Conservation (phyloP, 495 filamentous ascomycete species). For the Hypoxylon cercidicola region DNA sequence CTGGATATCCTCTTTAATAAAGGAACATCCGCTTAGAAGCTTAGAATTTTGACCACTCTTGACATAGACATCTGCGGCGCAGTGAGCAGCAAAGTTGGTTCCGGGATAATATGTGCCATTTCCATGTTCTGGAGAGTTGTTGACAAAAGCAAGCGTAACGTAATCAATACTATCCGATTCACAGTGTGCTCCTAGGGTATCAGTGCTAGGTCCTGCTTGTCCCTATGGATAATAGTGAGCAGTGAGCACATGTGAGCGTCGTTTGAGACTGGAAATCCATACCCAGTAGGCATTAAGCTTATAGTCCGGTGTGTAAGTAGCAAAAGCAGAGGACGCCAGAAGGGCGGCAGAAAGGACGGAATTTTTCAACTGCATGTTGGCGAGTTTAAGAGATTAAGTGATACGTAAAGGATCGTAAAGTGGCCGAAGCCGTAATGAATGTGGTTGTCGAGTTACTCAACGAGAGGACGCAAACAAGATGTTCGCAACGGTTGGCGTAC, state of each 20-base stretch:
- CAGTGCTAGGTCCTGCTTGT: slow-evolving; percentile 42
- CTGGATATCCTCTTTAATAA: slow-evolving; percentile 63
- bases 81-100: slow-evolving; percentile 55
- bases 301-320: slow-evolving; percentile 46
- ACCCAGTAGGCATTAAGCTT: slow-evolving; percentile 45
- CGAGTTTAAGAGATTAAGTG: slow-evolving; percentile 39
- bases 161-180: slow-evolving; percentile 51
- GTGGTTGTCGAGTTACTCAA: slow-evolving; percentile 48
- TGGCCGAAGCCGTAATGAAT: slow-evolving; percentile 50
- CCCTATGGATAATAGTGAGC: slow-evolving; percentile 43
- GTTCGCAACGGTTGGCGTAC: slow-evolving; percentile 53
- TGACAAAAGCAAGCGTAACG: slow-evolving; percentile 56
- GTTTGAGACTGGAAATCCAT: slow-evolving; percentile 4
- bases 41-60: slow-evolving; percentile 47
- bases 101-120: slow-evolving; percentile 50
- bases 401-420: slow-evolving; percentile 34
- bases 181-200: slow-evolving; percentile 46
- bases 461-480: slow-evolving; percentile 61
- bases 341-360: slow-evolving; percentile 49
- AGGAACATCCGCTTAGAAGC: slow-evolving; percentile 54
- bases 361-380: slow-evolving; percentile 49
- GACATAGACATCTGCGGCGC: slow-evolving; percentile 44
- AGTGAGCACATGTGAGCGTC: slow-evolving; percentile 18
- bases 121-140: slow-evolving; percentile 52
- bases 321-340: slow-evolving; percentile 45